Evolutionary conservation across 768 basidiomycete species (phyloP).

Genomic region (Podaxis carcinomalis): DNA sequence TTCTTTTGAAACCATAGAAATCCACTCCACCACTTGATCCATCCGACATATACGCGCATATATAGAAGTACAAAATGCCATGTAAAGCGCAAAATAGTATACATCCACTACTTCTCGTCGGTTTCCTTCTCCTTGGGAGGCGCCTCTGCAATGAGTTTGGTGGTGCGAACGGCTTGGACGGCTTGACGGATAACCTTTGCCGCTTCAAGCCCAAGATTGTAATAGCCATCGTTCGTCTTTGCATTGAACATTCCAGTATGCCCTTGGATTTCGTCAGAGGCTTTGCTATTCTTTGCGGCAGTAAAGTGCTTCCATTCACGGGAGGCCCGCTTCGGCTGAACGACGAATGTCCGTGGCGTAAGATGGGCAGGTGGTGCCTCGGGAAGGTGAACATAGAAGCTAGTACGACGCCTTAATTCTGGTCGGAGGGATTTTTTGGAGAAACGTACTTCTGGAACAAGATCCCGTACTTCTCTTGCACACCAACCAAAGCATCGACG

Average conservation of each 20-base stretch:
- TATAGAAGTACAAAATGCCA: not conserved
- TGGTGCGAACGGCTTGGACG: constrained; percentile 24
- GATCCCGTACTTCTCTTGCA: constrained; percentile 60
- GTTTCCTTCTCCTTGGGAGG: not conserved
- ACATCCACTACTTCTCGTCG: not conserved
- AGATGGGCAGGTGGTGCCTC: constrained; percentile 55
- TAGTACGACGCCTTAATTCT: constrained; percentile 24
- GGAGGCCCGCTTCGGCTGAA: constrained; percentile 58
- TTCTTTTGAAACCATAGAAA: constrained; percentile 38
- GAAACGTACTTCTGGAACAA: constrained; percentile 66
- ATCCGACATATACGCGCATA: constrained; percentile 18
- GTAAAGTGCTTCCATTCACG: constrained; percentile 51
- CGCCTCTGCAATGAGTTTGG: not conserved
- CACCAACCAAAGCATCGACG: constrained; percentile 55
- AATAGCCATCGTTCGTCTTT: constrained; percentile 85
- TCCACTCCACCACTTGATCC: not conserved
- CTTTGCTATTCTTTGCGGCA: constrained; percentile 61
- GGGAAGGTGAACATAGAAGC: constrained; percentile 80
- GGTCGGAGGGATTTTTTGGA: not conserved
- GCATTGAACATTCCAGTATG: constrained; percentile 88
- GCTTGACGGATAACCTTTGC: constrained; percentile 61
- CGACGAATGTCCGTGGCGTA: constrained; percentile 67
- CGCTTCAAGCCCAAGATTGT: constrained; percentile 71
- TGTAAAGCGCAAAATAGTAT: not conserved
- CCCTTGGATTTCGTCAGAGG: constrained; percentile 74